phyloP scores from a whole-genome alignment of 2,329 filamentous ascomycete species.

The Colletotrichum sp. region DNA sequence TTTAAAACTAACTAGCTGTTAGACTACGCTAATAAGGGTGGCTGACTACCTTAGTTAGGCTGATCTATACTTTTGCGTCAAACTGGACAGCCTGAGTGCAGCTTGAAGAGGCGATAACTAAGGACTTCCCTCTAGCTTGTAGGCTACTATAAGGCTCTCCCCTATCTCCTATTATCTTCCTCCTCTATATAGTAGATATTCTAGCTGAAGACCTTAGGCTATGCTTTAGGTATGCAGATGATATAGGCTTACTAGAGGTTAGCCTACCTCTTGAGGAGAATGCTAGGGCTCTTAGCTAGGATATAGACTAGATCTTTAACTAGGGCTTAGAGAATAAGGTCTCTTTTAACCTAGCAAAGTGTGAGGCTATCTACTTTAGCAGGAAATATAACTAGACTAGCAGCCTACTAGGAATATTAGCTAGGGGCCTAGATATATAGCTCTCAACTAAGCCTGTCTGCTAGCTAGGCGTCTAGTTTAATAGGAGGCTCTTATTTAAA shows the following conservation, averaged over 20 bases:
- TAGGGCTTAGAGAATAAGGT: not conserved
- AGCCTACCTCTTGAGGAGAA: not conserved
- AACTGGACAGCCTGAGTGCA: not conserved
- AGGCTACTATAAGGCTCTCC: slow-evolving; percentile 9
- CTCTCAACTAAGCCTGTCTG: not conserved
- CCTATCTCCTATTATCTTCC: slow-evolving; percentile 4
- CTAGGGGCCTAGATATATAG: not conserved
- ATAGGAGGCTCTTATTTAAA: not conserved
- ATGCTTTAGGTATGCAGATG: not conserved
- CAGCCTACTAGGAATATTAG: not conserved
- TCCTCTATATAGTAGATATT: not conserved
- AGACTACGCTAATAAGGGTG: too few relatives aligned
- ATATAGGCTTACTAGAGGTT: not conserved
- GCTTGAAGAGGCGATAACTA: not conserved
- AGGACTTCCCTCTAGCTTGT: not conserved
- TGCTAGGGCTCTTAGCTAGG: not conserved
- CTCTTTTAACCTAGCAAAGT: not conserved
- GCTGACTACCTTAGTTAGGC: not conserved
- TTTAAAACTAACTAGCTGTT: too few relatives aligned
- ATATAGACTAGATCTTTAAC: not conserved
- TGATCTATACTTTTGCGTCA: not conserved
- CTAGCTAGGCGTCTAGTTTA: not conserved
- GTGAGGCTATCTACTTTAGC: not conserved
- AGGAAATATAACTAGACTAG: not conserved
- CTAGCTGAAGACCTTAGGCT: not conserved